phyloP scores from a whole-genome alignment of 2,329 filamentous ascomycete genomes.

The Rhinocladiella similis region DNA sequence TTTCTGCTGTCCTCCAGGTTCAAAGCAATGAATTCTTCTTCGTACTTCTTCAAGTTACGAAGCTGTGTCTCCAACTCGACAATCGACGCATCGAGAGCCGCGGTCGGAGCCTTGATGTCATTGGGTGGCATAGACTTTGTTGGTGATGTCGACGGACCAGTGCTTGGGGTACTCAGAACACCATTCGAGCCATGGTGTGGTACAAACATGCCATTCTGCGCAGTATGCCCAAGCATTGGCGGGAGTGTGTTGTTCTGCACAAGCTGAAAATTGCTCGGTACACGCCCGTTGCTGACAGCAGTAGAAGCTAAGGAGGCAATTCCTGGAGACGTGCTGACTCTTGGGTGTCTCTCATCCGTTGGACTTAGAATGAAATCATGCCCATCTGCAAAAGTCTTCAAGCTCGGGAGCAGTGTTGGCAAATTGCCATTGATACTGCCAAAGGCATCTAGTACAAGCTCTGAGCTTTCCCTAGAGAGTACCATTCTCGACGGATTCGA shows the following conservation, averaged over 20 bases:
- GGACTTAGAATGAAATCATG: conserved; percentile 19
- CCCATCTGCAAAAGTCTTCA: conserved; percentile 26
- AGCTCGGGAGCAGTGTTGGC: conserved; percentile 22
- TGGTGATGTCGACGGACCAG: conserved; percentile 8
- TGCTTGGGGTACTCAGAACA: conserved; percentile 8
- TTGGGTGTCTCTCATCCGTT: conserved; percentile 18
- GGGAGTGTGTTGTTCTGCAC: conserved; percentile 24
- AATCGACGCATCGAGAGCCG: conserved; percentile 26
- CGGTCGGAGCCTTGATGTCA: conserved; percentile 12
- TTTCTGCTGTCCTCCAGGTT: conserved; percentile 28
- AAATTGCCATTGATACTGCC: conserved; percentile 11
- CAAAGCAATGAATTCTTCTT: conserved; percentile 28
- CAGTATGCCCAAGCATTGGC: conserved; percentile 22
- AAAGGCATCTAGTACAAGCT: conserved; percentile 21
- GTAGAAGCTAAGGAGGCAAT: conserved; percentile 20
- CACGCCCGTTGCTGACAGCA: conserved; percentile 9
- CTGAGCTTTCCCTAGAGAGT: conserved; percentile 24
- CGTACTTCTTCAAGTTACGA: conserved; percentile 25
- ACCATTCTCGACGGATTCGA: conserved; percentile 17
- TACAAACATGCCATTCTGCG: conserved; percentile 16
- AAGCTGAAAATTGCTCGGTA: conserved; percentile 2
- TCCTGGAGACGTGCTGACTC: conserved; percentile 22
- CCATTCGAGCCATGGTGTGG: conserved; percentile 14
- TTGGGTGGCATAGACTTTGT: conserved; percentile 3
- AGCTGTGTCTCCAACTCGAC: conserved; percentile 24